A percentile compares a stretch with the other conserved stretches of the same genome.
phyloP scores from a whole-genome alignment of 352 stramenopile species.

The Blastocystis sp. region DNA sequence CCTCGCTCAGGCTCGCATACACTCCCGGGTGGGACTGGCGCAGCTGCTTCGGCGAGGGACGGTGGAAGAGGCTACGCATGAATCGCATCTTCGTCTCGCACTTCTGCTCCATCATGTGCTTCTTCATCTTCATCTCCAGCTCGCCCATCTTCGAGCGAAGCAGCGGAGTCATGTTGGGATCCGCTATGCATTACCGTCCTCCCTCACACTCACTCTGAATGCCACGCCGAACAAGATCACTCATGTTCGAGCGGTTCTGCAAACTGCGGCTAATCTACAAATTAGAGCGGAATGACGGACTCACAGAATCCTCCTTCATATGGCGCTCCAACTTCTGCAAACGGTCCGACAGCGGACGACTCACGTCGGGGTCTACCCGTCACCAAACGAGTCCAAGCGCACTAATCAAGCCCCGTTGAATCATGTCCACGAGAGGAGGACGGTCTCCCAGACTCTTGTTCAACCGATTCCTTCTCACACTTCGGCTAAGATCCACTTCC shows the following conservation, averaged over 20 bases:
- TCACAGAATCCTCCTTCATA: slow-evolving; percentile 47
- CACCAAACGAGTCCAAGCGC: background rate
- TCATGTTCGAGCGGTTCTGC: background rate
- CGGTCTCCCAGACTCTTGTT: background rate
- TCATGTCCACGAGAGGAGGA: slow-evolving; percentile 7
- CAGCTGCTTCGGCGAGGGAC: too few species aligned
- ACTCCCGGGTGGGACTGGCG: too few species aligned
- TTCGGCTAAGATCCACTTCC: slow-evolving; percentile 1
- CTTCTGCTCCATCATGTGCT: too few species aligned
- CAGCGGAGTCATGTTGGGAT: slow-evolving; percentile 18
- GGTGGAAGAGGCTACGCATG: too few species aligned
- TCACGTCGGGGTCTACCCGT: slow-evolving; percentile 20
- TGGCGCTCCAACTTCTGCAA: slow-evolving; percentile 50
- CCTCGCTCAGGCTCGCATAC: too few species aligned
- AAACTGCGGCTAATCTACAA: slow-evolving; percentile 5
- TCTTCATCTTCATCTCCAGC: too few species aligned
- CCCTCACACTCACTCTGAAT: slow-evolving; percentile 12
- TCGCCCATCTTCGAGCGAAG: slow-evolving; percentile 1
- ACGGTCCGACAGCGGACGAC: slow-evolving; percentile 1
- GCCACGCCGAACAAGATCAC: slow-evolving; percentile 30
- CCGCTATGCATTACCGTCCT: background rate
- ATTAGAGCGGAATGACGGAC: too few species aligned
- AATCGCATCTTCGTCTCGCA: too few species aligned
- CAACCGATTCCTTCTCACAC: background rate
- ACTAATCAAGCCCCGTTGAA: slow-evolving; percentile 41